A percentile compares a stretch with the other conserved stretches of the same genome.
phyloP scores from a whole-genome alignment of 768 basidiomycete genomes.

The Tremella yokohamensis region DNA sequence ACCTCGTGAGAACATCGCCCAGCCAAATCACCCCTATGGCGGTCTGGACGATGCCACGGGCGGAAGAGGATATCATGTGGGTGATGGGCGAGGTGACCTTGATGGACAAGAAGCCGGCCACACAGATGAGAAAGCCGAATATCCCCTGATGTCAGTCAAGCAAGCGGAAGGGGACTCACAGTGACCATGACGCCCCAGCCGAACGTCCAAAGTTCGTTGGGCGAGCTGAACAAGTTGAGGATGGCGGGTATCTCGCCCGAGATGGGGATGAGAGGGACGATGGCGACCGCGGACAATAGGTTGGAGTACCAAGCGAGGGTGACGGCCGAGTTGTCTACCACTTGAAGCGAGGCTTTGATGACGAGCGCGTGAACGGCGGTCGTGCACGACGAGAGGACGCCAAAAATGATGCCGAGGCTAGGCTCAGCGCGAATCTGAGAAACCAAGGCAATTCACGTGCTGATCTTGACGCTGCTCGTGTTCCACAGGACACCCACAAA shows the following conservation, averaged over 20 bases:
- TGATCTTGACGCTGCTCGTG: slow-evolving; percentile 2
- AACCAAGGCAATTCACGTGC: background rate
- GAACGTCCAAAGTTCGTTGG: slow-evolving; percentile 7
- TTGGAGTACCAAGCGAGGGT: slow-evolving; percentile 20
- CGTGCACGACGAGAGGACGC: slow-evolving; percentile 18
- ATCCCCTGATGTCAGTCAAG: slow-evolving; percentile 50
- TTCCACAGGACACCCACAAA: slow-evolving; percentile 6
- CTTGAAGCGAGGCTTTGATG: slow-evolving; percentile 16
- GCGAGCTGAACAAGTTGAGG: slow-evolving; percentile 6
- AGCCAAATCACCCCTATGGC: slow-evolving; percentile 10
- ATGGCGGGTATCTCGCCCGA: slow-evolving; percentile 10
- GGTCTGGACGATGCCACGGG: slow-evolving; percentile 17
- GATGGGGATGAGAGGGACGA: slow-evolving; percentile 8
- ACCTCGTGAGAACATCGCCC: slow-evolving; percentile 16
- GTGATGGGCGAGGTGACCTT: slow-evolving; percentile 97
- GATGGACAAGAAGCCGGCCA: slow-evolving; percentile 86
- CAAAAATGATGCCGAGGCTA: slow-evolving; percentile 16
- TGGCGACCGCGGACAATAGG: slow-evolving; percentile 6
- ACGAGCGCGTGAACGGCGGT: slow-evolving; percentile 17
- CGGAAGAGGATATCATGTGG: slow-evolving; percentile 73
- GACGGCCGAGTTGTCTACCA: slow-evolving; percentile 16
- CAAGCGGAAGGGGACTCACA: slow-evolving; percentile 52
- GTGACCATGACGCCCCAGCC: slow-evolving; percentile 63
- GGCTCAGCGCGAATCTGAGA: too few relatives aligned
- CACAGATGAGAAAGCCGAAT: slow-evolving; percentile 88